A percentile compares a stretch with the other conserved stretches of the same genome.
Conservation (phyloP, 495 filamentous ascomycete genomes). For the Tuber brumale region DNA sequence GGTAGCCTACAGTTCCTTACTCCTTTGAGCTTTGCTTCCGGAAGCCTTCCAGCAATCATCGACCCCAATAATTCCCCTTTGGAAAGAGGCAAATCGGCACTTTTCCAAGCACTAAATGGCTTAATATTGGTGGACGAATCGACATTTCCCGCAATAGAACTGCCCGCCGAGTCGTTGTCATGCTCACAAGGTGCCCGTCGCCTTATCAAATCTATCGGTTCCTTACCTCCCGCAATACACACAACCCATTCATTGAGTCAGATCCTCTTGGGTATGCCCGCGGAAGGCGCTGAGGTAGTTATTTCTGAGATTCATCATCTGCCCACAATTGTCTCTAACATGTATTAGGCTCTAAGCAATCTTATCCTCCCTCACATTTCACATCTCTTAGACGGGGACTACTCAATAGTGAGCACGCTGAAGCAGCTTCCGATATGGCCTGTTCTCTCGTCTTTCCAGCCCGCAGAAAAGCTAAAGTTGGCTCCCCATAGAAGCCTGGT, state of each 20-base stretch:
- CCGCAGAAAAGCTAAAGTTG: constrained; percentile 18
- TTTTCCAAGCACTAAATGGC: constrained; percentile 9
- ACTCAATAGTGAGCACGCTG: constrained; percentile 1
- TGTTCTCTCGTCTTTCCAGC: constrained; percentile 19
- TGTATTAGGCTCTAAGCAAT: constrained; percentile 17
- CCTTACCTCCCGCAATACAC: constrained; percentile 6
- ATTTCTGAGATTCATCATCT: neutral
- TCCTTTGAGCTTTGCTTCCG: neutral
- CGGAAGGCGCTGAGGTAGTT: neutral
- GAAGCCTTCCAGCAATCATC: neutral
- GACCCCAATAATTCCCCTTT: neutral
- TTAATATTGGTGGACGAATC: constrained; percentile 22
- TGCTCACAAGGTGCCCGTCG: constrained; percentile 3
- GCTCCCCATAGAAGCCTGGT: constrained; percentile 21
- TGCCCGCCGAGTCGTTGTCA: constrained; percentile 7
- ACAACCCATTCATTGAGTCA: neutral
- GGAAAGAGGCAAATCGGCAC: neutral
- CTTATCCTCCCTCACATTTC: constrained; percentile 21
- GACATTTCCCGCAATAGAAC: constrained; percentile 12
- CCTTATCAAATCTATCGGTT: constrained; percentile 16
- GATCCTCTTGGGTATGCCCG: neutral
- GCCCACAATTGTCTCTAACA: neutral
- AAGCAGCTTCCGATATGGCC: constrained; percentile 33
- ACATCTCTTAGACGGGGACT: constrained; percentile 1
- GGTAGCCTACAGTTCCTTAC: neutral